These are phyloP conservation scores for Capniomyces stellatus DNA, from an alignment of 371 early-diverging fungal species.

Conservation along the genomic window DNA sequence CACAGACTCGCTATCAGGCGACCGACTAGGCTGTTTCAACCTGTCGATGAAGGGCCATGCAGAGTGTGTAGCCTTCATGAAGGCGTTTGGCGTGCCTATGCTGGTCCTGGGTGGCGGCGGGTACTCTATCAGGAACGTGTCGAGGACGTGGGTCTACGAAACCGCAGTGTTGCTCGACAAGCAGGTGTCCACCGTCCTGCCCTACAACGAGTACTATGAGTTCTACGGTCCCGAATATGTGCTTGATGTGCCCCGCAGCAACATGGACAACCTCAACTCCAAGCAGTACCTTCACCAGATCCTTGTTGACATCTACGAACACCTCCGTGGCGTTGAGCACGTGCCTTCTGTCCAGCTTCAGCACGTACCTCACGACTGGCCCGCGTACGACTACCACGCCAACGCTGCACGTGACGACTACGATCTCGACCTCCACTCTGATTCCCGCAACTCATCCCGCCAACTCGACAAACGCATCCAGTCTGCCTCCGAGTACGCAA, in stretches of 20 bases:
- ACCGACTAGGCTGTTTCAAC: constrained; percentile 98
- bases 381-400: neutral
- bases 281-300: constrained; percentile 75
- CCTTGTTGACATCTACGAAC: constrained; percentile 16
- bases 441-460: neutral
- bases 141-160: constrained; percentile 97
- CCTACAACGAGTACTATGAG: constrained; percentile 88
- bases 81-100: constrained; percentile 79
- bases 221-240: constrained; percentile 90
- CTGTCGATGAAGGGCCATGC: constrained; percentile 79
- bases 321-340: constrained; percentile 20
- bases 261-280: constrained; percentile 92
- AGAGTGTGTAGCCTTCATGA: constrained; percentile 83
- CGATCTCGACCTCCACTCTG: neutral
- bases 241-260: constrained; percentile 80
- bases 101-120: constrained; percentile 98
- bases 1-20: constrained; percentile 97
- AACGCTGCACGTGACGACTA: neutral
- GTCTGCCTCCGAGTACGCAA: too few species aligned
- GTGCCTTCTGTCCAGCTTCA: constrained; percentile 92
- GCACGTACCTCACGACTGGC: constrained; percentile 12
- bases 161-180: constrained; percentile 80
- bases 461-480: neutral
- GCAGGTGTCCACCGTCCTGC: constrained; percentile 53
- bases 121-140: constrained; percentile 97